phyloP scores from a whole-genome alignment of 2,329 filamentous ascomycete genomes.

The Paraphoma chrysanthemicola region DNA sequence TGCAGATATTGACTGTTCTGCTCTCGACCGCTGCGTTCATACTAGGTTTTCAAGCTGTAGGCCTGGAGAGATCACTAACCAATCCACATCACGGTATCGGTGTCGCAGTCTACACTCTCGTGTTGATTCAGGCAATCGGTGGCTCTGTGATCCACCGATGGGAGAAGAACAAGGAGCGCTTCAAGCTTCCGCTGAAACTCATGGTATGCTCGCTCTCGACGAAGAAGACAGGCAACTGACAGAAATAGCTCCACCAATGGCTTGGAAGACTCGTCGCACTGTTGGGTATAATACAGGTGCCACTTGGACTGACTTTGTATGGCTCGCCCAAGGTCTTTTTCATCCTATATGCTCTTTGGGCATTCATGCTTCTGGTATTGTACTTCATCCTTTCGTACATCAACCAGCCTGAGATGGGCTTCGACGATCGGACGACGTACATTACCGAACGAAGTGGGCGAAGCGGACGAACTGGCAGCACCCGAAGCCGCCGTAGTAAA shows the following conservation, averaged over 20 bases:
- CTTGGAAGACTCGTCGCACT: constrained; percentile 78
- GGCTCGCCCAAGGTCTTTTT: constrained; percentile 87
- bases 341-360: constrained; percentile 83
- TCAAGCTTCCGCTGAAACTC: constrained; percentile 63
- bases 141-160: constrained; percentile 68
- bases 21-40: constrained; percentile 75
- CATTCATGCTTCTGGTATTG: constrained; percentile 71
- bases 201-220: constrained; percentile 53
- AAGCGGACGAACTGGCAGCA: constrained; percentile 34
- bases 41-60: constrained; percentile 80
- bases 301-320: constrained; percentile 88
- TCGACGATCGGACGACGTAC: constrained; percentile 65
- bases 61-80: constrained; percentile 71
- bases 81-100: constrained; percentile 89
- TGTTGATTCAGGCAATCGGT: constrained; percentile 74
- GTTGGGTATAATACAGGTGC: constrained; percentile 84
- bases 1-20: constrained; percentile 73
- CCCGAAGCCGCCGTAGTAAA: constrained; percentile 34
- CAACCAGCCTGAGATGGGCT: constrained; percentile 62
- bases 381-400: constrained; percentile 84
- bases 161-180: constrained; percentile 60
- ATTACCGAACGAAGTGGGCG: constrained; percentile 60
- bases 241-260: constrained; percentile 84
- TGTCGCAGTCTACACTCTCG: constrained; percentile 76
- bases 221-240: constrained; percentile 15